Evolutionary conservation across 352 stramenopile genomes (phyloP).

Genomic region (Globisporangium recalcitrans): DNA sequence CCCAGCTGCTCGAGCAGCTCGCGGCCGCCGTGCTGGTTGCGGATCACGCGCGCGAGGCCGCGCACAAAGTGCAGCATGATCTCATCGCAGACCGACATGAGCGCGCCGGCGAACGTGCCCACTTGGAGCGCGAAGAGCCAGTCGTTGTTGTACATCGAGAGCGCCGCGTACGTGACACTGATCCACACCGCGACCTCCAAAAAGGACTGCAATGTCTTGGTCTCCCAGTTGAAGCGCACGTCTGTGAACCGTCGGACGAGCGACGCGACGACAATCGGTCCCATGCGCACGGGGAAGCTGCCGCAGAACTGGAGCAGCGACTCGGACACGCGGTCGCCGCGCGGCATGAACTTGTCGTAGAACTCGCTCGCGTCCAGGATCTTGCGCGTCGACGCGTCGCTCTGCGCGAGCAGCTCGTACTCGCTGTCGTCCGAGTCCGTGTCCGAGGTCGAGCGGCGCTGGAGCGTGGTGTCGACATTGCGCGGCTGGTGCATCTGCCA

Average conservation of each 20-base stretch:
- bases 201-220: conserved; percentile 81
- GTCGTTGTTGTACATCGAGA: conserved; percentile 51
- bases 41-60: conserved; percentile 55
- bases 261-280: conserved; percentile 33
- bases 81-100: conserved; percentile 82
- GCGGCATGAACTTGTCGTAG: conserved; percentile 48
- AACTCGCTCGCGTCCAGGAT: conserved; percentile 53
- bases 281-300: conserved; percentile 52
- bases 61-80: conserved; percentile 66
- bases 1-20: conserved; percentile 52
- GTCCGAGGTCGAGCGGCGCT: not conserved
- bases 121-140: conserved; percentile 56
- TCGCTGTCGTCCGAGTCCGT: conserved; percentile 16
- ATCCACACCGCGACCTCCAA: conserved; percentile 69
- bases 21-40: conserved; percentile 56
- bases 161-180: conserved; percentile 62
- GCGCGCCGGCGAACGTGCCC: conserved; percentile 63
- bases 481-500: conserved; percentile 13
- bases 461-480: not conserved
- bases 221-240: conserved; percentile 72
- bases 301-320: conserved; percentile 53
- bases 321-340: conserved; percentile 40
- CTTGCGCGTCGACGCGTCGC: conserved; percentile 25
- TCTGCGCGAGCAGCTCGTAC: conserved; percentile 17
- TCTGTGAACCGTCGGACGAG: conserved; percentile 70